A percentile compares a stretch with the other conserved stretches of the same genome.
Conservation (phyloP, 2,329 filamentous ascomycete species). For the Ceratocystis harringtonii region DNA sequence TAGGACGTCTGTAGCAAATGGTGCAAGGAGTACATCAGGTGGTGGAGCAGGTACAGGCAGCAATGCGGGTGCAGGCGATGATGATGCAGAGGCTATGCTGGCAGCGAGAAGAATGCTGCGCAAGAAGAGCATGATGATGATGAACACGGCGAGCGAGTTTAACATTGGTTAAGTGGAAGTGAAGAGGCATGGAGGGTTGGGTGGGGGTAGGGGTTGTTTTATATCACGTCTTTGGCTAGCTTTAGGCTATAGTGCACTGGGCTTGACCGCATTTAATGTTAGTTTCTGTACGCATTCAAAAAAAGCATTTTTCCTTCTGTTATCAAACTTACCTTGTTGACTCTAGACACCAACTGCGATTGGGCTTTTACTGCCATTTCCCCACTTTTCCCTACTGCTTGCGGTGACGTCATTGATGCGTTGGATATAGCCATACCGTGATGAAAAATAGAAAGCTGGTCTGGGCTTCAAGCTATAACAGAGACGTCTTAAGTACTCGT, state of each 20-base stretch:
- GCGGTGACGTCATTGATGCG: neutral
- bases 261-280: too few relatives aligned
- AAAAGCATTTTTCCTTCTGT: neutral
- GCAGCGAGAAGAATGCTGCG: slow-evolving; percentile 35
- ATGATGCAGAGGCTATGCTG: slow-evolving; percentile 28
- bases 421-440: neutral
- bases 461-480: neutral
- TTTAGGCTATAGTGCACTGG: neutral
- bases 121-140: slow-evolving; percentile 51
- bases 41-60: slow-evolving; percentile 10
- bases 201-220: neutral
- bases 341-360: too few relatives aligned
- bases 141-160: slow-evolving; percentile 49
- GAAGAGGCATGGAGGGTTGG: neutral
- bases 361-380: neutral
- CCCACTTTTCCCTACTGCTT: neutral
- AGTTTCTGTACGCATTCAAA: too few relatives aligned
- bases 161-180: slow-evolving; percentile 40
- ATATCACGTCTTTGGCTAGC: neutral
- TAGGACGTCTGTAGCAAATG: slow-evolving; percentile 7
- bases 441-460: neutral
- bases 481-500: neutral
- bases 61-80: slow-evolving; percentile 23
- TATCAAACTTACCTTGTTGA: too few relatives aligned
- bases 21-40: slow-evolving; percentile 22